Percentiles rank a stretch among this genome's conserved stretches.
Evolutionary conservation across 352 stramenopile species (phyloP).

Genomic region (Globisporangium yorkense): DNA sequence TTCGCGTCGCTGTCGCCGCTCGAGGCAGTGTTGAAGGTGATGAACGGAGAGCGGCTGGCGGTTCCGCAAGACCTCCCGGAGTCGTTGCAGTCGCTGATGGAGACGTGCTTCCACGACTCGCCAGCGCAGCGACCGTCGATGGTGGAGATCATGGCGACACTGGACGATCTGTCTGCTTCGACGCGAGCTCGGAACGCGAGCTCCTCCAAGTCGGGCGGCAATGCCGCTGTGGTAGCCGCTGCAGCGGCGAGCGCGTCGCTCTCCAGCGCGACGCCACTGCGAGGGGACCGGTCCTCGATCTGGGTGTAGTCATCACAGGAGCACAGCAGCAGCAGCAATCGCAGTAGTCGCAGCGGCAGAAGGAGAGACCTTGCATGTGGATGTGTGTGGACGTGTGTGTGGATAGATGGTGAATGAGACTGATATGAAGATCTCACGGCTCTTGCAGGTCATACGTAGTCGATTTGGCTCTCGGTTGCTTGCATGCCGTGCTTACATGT

Average conservation of each 20-base stretch:
- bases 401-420: neutral
- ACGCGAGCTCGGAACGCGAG: slow-evolving; percentile 1
- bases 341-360: neutral
- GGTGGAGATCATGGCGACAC: slow-evolving; percentile 49
- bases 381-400: neutral
- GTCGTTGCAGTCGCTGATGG: slow-evolving; percentile 53
- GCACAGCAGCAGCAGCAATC: neutral
- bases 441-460: too few relatives aligned
- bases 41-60: slow-evolving; percentile 51
- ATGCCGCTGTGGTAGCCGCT: neutral
- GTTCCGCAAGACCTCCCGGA: slow-evolving; percentile 36
- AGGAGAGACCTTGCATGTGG: neutral
- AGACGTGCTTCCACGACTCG: slow-evolving; percentile 62
- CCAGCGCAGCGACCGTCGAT: slow-evolving; percentile 60
- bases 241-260: slow-evolving; percentile 13
- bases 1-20: slow-evolving; percentile 51
- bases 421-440: neutral
- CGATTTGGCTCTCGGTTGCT: too few relatives aligned
- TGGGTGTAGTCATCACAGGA: slow-evolving; percentile 19
- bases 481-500: too few relatives aligned
- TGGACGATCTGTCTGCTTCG: slow-evolving; percentile 24
- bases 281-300: slow-evolving; percentile 7
- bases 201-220: neutral
- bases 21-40: slow-evolving; percentile 57
- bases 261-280: slow-evolving; percentile 4